phyloP scores from a whole-genome alignment of 192 early-diverging fungal species.

The Entophlyctis helioformis region DNA sequence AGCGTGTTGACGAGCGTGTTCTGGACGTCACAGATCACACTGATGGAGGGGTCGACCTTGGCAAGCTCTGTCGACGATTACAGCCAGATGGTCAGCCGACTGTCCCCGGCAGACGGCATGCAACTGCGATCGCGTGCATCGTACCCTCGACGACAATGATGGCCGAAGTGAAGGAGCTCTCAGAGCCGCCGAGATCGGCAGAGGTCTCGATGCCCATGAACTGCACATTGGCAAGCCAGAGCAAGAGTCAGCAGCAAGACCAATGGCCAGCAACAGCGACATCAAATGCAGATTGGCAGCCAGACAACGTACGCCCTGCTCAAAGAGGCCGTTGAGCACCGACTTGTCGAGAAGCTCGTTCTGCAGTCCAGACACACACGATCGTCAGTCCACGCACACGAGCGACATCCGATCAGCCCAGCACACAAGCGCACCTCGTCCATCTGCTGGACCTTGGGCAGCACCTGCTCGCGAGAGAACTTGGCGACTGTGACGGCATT shows the following conservation, averaged over 20 bases:
- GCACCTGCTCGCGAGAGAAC: slow-evolving; percentile 73
- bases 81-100: not conserved
- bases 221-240: not conserved
- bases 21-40: slow-evolving; percentile 86
- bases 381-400: no score
- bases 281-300: not conserved
- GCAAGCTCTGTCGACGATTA: slow-evolving; percentile 62
- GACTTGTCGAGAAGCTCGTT: slow-evolving; percentile 67
- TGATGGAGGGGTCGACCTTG: slow-evolving; percentile 88
- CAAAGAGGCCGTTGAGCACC: slow-evolving; percentile 75
- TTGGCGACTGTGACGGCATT: slow-evolving; percentile 43
- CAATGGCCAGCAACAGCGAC: slow-evolving; percentile 1
- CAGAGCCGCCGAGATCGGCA: slow-evolving; percentile 66
- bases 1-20: slow-evolving; percentile 95
- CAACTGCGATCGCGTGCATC: not conserved
- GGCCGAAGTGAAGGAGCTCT: slow-evolving; percentile 73
- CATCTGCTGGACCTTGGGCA: slow-evolving; percentile 80
- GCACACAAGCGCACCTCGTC: no score
- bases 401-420: no score
- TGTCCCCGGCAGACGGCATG: not conserved
- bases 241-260: not conserved
- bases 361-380: no score
- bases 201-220: slow-evolving; percentile 91
- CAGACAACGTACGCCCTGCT: slow-evolving; percentile 59
- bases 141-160: slow-evolving; percentile 75